phyloP scores from a whole-genome alignment of 1,139 yeast species.

The Tardiomyces digboiensis region DNA sequence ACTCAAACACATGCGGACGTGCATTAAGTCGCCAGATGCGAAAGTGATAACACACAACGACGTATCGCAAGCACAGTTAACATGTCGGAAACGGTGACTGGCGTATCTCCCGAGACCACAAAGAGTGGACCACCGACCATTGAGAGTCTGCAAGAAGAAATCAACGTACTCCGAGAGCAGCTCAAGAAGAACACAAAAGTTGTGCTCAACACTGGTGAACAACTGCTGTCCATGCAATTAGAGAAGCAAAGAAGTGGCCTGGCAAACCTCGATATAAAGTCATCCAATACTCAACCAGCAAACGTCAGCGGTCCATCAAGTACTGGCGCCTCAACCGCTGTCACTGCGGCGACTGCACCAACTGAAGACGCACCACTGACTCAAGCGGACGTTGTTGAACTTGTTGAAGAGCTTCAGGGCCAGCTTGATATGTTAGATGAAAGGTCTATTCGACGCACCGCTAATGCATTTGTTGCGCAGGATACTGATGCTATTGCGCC shows the following conservation, averaged over 20 bases:
- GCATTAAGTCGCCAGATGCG: too few species aligned
- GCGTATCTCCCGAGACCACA: too few species aligned
- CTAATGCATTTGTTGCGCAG: slow-evolving; percentile 25
- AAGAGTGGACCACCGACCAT: neutral
- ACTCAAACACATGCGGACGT: too few species aligned
- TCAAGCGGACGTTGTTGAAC: slow-evolving; percentile 66
- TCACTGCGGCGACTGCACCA: neutral
- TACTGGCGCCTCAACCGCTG: neutral
- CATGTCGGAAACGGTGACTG: too few species aligned
- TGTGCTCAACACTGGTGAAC: slow-evolving; percentile 65
- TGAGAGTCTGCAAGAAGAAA: slow-evolving; percentile 13
- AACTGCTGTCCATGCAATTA: slow-evolving; percentile 60
- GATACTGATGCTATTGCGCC: slow-evolving; percentile 39
- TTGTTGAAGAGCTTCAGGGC: slow-evolving; percentile 83
- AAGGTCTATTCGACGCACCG: slow-evolving; percentile 26
- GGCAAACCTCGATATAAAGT: slow-evolving; percentile 18
- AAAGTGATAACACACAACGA: too few species aligned
- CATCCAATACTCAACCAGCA: neutral
- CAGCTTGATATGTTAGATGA: slow-evolving; percentile 53
- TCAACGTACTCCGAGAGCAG: slow-evolving; percentile 19
- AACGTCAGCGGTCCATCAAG: neutral
- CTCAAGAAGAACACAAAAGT: slow-evolving; percentile 23
- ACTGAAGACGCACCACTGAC: neutral
- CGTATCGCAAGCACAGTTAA: too few species aligned
- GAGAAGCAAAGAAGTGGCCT: slow-evolving; percentile 27